Evolutionary conservation across 1,284 basidiomycete species (phyloP), one percentile per base, ranked within the genome.

Genomic region (Volvariella surrecta): DNA sequence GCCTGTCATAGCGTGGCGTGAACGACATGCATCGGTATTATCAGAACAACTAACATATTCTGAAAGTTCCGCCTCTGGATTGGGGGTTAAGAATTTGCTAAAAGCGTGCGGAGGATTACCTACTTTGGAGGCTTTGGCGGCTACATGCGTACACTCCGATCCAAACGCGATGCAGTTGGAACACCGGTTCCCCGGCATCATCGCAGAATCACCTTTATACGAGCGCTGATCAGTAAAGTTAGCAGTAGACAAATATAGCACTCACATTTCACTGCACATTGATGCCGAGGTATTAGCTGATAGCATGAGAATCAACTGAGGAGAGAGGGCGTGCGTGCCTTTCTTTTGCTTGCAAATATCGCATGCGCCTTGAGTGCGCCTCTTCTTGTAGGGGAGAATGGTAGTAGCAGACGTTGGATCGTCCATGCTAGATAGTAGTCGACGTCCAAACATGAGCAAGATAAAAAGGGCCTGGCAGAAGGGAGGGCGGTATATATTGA

Each of bases 161-260:
- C 73, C 70, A 52, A 74, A 76, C n/a, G 76, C 71, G 35, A 71
- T 62, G 58, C 84, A 88, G 56, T 82, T 83, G 1, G 82, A 76
- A 56, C 85, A 88, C 28, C 61, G 63, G 46, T 73, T 74, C 37
- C 66, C 65, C 8, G 72, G 70, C 69, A 71, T 76, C 47, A 64
- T 63, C 15, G 67, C 66, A 43, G 71, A 73, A 54, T 76, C 70
- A 48, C 74, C 73, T 74, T 48, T n/a, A 48, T 16, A 39, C 38
- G 18, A 19, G 40, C 9, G 31, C 42, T 18, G 34, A 35, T 35
- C 7, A 35, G 34, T n/a, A 4, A 19, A 19, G 34, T 16, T 35
- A 15, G 28, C 11, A 11, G n/a, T 28, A 18, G 15, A 18, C n/a
- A 16, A n/a, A 10, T 32, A 19, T 28, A 20, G 2, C 15, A 34